A percentile compares a stretch with the other conserved stretches of the same genome.
Evolutionary conservation across 257 asterid genomes (phyloP).

Genomic region (Datura wrightii): DNA sequence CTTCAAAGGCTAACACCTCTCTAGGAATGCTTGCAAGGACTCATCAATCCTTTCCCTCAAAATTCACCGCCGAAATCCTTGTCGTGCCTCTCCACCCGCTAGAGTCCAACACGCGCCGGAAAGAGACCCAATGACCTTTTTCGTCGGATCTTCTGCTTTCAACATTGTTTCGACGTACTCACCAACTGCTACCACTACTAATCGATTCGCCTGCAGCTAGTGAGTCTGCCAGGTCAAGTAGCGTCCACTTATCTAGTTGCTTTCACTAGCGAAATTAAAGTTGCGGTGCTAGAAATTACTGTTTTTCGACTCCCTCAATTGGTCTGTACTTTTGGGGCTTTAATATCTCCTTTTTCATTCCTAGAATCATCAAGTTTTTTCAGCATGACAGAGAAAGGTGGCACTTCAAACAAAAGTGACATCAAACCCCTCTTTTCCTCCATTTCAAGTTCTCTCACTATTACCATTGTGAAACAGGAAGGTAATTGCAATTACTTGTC

Average conservation of each 20-base stretch:
- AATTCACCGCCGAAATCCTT: not conserved
- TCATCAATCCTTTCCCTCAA: not conserved
- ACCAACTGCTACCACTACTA: not conserved
- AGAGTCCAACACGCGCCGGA: not conserved
- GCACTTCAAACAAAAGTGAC: not conserved
- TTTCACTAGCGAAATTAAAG: not conserved
- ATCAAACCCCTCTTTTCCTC: not conserved
- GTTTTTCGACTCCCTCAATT: not conserved
- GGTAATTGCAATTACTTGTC: not conserved
- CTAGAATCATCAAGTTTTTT: not conserved
- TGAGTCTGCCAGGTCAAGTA: not conserved
- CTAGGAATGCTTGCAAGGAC: not conserved
- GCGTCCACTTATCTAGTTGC: not conserved
- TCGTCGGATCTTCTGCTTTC: not conserved
- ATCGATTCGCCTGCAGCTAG: not conserved
- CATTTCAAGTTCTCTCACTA: not conserved
- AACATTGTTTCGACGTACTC: not conserved
- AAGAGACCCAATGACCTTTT: not conserved
- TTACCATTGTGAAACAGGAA: not conserved
- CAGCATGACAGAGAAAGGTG: conserved; percentile 8
- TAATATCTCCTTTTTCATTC: not conserved
- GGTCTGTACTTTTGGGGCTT: not conserved
- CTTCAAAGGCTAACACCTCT: not conserved
- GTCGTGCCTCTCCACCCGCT: not conserved
- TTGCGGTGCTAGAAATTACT: not conserved